A percentile compares a stretch with the other conserved stretches of the same genome.
phyloP scores from a whole-genome alignment of 225 moss, liverwort and hornwort species.

The Pseudoscleropodium purum region DNA sequence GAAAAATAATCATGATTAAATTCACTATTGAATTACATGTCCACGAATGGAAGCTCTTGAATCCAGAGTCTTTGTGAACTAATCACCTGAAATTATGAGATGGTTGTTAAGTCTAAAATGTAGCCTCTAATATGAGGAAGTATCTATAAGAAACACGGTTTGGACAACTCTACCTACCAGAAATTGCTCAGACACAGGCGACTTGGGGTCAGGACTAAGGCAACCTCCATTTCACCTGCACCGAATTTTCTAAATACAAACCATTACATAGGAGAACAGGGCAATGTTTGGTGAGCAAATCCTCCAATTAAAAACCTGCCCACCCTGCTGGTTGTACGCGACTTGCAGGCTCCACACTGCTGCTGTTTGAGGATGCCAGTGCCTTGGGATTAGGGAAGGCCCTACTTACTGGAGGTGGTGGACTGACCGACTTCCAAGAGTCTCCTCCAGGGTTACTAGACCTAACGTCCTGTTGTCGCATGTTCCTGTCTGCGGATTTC shows the following conservation, averaged over 20 bases:
- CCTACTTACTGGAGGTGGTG: constrained; percentile 16
- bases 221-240: neutral
- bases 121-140: constrained; percentile 2
- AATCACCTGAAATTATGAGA: neutral
- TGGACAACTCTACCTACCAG: neutral
- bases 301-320: constrained; percentile 71
- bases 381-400: constrained; percentile 9
- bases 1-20: constrained; percentile 13
- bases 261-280: neutral
- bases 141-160: neutral
- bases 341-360: constrained; percentile 27
- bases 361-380: constrained; percentile 9
- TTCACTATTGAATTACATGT: constrained; percentile 7
- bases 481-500: constrained; percentile 20
- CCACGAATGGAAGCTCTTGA: constrained; percentile 13
- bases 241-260: neutral
- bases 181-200: neutral
- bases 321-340: constrained; percentile 85
- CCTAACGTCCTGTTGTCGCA: constrained; percentile 42
- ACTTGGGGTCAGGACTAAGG: neutral
- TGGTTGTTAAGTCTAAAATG: neutral
- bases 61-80: constrained; percentile 2
- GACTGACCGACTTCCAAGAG: constrained; percentile 35
- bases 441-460: constrained; percentile 52
- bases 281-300: neutral